These are phyloP conservation scores for Taphrina communis DNA, from an alignment of 1,139 yeast species.

Conservation along the genomic window DNA sequence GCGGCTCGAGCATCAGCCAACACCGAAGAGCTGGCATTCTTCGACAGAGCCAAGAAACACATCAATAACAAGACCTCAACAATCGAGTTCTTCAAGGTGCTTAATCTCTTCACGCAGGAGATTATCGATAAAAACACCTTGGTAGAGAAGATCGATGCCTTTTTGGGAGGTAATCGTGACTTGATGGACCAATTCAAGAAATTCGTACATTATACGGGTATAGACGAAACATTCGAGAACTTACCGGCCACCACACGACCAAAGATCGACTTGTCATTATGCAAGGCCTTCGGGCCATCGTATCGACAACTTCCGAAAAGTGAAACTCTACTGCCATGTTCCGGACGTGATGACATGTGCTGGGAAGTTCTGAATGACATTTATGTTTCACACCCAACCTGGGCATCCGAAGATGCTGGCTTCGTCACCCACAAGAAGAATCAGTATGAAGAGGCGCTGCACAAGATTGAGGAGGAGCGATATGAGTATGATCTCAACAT, in stretches of 20 bases:
- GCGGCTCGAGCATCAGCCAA: conserved; percentile 51
- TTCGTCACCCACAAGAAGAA: conserved; percentile 97
- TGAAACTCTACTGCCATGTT: conserved; percentile 95
- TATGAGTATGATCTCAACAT: conserved; percentile 94
- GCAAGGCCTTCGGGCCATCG: conserved; percentile 84
- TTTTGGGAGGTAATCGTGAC: conserved; percentile 80
- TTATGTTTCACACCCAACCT: conserved; percentile 99
- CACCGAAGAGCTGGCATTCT: conserved; percentile 80
- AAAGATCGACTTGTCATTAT: conserved; percentile 81
- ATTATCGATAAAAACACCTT: conserved; percentile 81
- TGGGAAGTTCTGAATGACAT: conserved; percentile 98
- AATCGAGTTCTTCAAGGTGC: conserved; percentile 84
- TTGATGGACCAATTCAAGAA: conserved; percentile 87
- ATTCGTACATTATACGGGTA: conserved; percentile 81
- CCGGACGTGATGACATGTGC: conserved; percentile 98
- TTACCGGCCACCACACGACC: conserved; percentile 81
- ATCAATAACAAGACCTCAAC: conserved; percentile 89
- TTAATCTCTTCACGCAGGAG: conserved; percentile 86
- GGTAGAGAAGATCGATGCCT: conserved; percentile 82
- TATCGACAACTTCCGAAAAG: conserved; percentile 91
- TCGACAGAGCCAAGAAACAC: conserved; percentile 88
- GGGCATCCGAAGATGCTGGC: conserved; percentile 99
- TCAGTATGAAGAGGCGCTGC: conserved; percentile 93
- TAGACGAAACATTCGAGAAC: conserved; percentile 72
- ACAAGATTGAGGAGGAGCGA: conserved; percentile 95